Conservation (phyloP, 257 asterid genomes). For the Gynochthodes officinalis region DNA sequence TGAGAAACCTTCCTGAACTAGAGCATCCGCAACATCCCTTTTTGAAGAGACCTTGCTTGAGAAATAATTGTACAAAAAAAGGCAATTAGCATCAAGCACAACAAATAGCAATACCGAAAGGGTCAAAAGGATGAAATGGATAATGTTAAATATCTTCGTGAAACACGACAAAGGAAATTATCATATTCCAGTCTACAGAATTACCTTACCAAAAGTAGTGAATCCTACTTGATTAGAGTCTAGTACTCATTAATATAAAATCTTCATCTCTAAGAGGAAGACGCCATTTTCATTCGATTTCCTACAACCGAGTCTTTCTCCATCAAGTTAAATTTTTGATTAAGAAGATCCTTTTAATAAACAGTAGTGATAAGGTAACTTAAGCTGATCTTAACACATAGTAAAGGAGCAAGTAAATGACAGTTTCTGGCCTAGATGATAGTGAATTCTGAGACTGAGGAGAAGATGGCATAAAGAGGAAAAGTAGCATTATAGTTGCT, state of each 20-base stretch:
- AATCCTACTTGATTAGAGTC: background rate
- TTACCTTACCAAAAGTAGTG: background rate
- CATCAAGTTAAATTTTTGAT: too few species aligned
- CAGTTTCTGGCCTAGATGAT: too few species aligned
- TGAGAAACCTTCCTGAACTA: slow-evolving; percentile 76
- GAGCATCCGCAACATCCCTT: slow-evolving; percentile 65
- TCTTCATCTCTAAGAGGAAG: background rate
- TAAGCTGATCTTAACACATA: background rate
- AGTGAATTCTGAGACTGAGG: too few species aligned
- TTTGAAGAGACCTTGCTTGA: slow-evolving; percentile 87
- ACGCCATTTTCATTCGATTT: background rate
- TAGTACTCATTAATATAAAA: background rate
- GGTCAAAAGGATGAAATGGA: background rate
- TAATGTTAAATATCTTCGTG: background rate
- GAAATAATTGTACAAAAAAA: slow-evolving; percentile 30
- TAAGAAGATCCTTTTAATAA: too few species aligned
- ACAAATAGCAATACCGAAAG: background rate
- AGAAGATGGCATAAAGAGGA: too few species aligned
- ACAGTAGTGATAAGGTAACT: background rate
- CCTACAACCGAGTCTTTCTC: background rate
- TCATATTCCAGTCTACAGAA: background rate
- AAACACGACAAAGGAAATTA: background rate
- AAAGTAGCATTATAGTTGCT: too few species aligned
- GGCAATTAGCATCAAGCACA: slow-evolving; percentile 9
- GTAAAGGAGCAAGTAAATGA: too few species aligned